Evolutionary conservation across 1,284 basidiomycete species (phyloP).

Genomic region (Stygiomarasmius scandens): DNA sequence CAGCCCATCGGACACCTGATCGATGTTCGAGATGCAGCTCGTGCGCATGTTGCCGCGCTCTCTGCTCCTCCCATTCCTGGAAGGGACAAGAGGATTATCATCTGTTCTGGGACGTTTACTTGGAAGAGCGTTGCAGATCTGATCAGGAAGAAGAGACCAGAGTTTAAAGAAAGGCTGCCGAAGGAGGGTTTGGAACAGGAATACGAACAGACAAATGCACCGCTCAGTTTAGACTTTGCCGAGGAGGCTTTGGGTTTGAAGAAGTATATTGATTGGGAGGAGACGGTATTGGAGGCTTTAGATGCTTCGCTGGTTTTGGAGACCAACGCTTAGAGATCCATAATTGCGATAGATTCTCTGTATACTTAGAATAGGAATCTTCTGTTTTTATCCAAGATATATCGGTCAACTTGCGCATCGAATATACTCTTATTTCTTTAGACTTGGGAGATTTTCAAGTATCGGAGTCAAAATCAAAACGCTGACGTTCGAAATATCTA

Average conservation of each 20-base stretch:
- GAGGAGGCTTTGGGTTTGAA: slow-evolving; percentile 10
- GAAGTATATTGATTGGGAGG: slow-evolving; percentile 13
- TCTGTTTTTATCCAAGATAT: too few species aligned
- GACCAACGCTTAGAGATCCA: too few species aligned
- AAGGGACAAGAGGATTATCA: slow-evolving; percentile 12
- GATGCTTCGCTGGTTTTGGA: slow-evolving; percentile 7
- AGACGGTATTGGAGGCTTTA: slow-evolving; percentile 9
- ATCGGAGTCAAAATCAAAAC: too few species aligned
- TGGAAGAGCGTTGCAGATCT: background rate
- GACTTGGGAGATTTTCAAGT: too few species aligned
- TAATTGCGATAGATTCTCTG: too few species aligned
- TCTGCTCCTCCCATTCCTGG: slow-evolving; percentile 4
- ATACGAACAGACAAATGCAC: slow-evolving; percentile 6
- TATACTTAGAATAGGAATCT: too few species aligned
- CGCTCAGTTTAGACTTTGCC: slow-evolving; percentile 8
- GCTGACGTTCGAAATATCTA: too few species aligned
- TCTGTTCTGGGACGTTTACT: background rate
- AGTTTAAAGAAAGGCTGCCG: slow-evolving; percentile 11
- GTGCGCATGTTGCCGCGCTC: slow-evolving; percentile 11
- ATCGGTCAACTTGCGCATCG: too few species aligned
- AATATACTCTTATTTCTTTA: too few species aligned
- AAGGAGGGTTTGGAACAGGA: slow-evolving; percentile 4
- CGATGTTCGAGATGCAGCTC: slow-evolving; percentile 14
- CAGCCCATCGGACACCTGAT: slow-evolving; percentile 4
- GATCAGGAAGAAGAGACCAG: slow-evolving; percentile 7